phyloP scores from a whole-genome alignment of 192 early-diverging fungal species.

The Rhizophlyctis rosea region DNA sequence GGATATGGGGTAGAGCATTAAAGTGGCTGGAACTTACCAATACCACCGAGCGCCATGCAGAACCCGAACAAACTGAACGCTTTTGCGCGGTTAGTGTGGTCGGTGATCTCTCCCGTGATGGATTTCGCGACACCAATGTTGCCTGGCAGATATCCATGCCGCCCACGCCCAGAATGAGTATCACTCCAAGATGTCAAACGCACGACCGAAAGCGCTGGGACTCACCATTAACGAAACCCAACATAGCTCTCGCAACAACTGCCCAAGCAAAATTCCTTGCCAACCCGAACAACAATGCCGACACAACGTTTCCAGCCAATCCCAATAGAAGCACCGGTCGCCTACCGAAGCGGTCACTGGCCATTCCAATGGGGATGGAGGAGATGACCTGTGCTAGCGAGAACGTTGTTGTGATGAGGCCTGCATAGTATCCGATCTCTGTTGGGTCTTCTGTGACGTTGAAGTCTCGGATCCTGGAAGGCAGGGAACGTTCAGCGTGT shows the following conservation, averaged over 20 bases:
- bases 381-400: constrained; percentile 70
- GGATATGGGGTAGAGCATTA: neutral
- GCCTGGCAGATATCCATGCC: no score
- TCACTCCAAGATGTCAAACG: neutral
- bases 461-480: constrained; percentile 72
- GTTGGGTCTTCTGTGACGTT: constrained; percentile 51
- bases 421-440: constrained; percentile 80
- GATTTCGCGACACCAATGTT: constrained; percentile 75
- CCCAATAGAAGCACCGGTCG: constrained; percentile 78
- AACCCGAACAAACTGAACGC: constrained; percentile 77
- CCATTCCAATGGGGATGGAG: constrained; percentile 54
- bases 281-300: constrained; percentile 71
- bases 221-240: no score
- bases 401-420: constrained; percentile 67
- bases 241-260: constrained; percentile 59
- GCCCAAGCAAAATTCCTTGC: constrained; percentile 57
- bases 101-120: constrained; percentile 81
- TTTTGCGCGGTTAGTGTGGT: constrained; percentile 70
- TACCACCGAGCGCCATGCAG: constrained; percentile 61
- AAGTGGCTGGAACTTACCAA: constrained; percentile 2
- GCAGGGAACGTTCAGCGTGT: no score
- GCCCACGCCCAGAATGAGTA: neutral
- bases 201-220: no score
- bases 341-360: constrained; percentile 80
- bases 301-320: constrained; percentile 70